Percentiles rank a stretch among this genome's conserved stretches.
Conservation (phyloP, 371 early-diverging fungal species). For the Mucor racemosus region DNA sequence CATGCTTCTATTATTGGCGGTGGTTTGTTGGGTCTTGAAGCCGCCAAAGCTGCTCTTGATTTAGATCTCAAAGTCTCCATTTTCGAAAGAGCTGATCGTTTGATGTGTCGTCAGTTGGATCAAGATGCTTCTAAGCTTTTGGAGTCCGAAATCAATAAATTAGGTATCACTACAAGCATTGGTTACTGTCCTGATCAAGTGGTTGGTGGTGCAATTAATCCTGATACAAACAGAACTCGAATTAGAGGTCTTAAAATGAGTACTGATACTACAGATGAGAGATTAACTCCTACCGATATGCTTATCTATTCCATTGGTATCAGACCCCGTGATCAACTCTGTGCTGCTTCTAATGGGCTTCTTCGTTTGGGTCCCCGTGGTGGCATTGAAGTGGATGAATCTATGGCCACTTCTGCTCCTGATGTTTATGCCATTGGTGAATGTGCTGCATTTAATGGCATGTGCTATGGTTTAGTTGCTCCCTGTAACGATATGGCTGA, state of each 20-base stretch:
- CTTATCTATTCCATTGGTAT: slow-evolving; percentile 67
- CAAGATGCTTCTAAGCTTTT: slow-evolving; percentile 54
- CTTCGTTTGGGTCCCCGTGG: slow-evolving; percentile 49
- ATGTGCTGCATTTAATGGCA: slow-evolving; percentile 55
- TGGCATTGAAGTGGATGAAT: slow-evolving; percentile 61
- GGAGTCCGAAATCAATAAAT: slow-evolving; percentile 54
- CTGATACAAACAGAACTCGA: not conserved
- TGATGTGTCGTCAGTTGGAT: slow-evolving; percentile 67
- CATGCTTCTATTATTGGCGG: slow-evolving; percentile 63
- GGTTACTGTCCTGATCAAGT: slow-evolving; percentile 45
- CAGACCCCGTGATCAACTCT: slow-evolving; percentile 60
- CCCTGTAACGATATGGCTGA: slow-evolving; percentile 78
- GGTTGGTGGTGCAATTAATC: slow-evolving; percentile 23
- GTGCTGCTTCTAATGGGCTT: slow-evolving; percentile 40
- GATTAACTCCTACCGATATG: slow-evolving; percentile 48
- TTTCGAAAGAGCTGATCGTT: slow-evolving; percentile 56
- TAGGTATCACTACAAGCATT: slow-evolving; percentile 48
- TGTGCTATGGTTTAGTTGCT: slow-evolving; percentile 66
- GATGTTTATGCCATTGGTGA: slow-evolving; percentile 72
- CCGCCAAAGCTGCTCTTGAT: slow-evolving; percentile 67
- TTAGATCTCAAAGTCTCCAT: slow-evolving; percentile 57
- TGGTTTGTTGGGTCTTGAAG: slow-evolving; percentile 72
- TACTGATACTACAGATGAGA: slow-evolving; percentile 20
- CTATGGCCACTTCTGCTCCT: slow-evolving; percentile 49
- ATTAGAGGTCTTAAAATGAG: slow-evolving; percentile 24